These are phyloP conservation scores for Yarrowia keelungensis DNA, from an alignment of 805 yeast species.

Conservation along the genomic window DNA sequence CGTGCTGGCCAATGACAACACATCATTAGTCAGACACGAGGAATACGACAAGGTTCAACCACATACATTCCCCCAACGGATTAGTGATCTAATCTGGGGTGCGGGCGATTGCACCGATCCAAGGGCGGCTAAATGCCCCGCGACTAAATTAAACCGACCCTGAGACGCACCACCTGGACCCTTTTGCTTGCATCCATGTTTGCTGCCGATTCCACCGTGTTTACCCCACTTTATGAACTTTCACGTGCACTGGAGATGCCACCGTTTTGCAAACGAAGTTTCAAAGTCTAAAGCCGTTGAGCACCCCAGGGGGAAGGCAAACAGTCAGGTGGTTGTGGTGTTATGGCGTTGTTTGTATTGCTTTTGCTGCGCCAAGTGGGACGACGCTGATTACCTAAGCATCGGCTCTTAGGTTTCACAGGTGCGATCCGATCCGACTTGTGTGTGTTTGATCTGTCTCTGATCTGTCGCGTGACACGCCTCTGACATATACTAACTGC, in stretches of 20 bases:
- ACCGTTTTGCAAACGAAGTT: neutral
- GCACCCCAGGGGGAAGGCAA: too few relatives aligned
- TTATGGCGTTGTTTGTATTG: neutral
- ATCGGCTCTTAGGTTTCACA: too few relatives aligned
- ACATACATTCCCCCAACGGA: slow-evolving; percentile 19
- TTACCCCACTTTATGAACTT: slow-evolving; percentile 34
- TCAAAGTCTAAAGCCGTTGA: slow-evolving; percentile 42
- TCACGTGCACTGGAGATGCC: slow-evolving; percentile 35
- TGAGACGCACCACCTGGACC: neutral
- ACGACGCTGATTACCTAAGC: neutral
- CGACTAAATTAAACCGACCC: too few relatives aligned
- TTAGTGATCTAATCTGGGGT: slow-evolving; percentile 4
- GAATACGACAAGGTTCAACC: slow-evolving; percentile 33
- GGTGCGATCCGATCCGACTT: too few relatives aligned
- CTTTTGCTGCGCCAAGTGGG: neutral
- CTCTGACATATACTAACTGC: slow-evolving; percentile 1
- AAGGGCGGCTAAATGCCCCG: too few relatives aligned
- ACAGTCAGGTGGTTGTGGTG: too few relatives aligned
- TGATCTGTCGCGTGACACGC: slow-evolving; percentile 1
- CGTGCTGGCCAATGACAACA: slow-evolving; percentile 58
- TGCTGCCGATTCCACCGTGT: slow-evolving; percentile 11
- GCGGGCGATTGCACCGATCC: too few relatives aligned
- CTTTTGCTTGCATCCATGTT: neutral
- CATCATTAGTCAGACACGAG: slow-evolving; percentile 37
- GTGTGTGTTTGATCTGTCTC: neutral